phyloP scores from a whole-genome alignment of 805 yeast species.

The Monosporozyma servazzii region DNA sequence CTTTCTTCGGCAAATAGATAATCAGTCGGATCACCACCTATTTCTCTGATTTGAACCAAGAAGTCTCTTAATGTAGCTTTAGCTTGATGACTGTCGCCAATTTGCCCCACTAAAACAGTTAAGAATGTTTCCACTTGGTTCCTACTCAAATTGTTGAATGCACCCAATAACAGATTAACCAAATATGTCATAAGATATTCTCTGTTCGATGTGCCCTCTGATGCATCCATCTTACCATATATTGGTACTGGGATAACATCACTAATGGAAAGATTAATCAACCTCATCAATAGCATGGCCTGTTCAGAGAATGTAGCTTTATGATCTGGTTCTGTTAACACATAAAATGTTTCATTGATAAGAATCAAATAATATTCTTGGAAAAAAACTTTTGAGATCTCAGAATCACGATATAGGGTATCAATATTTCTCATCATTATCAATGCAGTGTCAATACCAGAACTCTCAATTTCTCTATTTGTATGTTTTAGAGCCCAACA shows the following conservation, averaged over 20 bases:
- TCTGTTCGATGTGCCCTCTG: conserved; percentile 68
- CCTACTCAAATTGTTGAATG: conserved; percentile 64
- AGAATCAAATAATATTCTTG: conserved; percentile 76
- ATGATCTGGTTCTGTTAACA: conserved; percentile 88
- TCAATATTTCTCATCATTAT: conserved; percentile 78
- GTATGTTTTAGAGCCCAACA: conserved; percentile 96
- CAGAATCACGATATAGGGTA: conserved; percentile 41
- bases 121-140: conserved; percentile 74
- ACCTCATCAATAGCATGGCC: conserved; percentile 65
- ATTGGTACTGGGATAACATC: conserved; percentile 62
- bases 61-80: conserved; percentile 80
- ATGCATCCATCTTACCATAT: conserved; percentile 54
- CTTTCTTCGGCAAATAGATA: conserved; percentile 86
- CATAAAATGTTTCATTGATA: conserved; percentile 78
- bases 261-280: conserved; percentile 68
- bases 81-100: conserved; percentile 61
- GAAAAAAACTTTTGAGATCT: conserved; percentile 73
- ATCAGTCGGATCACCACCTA: conserved; percentile 89
- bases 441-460: conserved; percentile 48
- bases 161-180: conserved; percentile 62
- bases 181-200: conserved; percentile 68
- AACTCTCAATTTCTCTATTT: conserved; percentile 84
- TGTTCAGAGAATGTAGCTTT: conserved; percentile 86
- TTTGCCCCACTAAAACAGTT: conserved; percentile 57
- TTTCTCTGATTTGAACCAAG: conserved; percentile 85